Percentiles rank a stretch among this genome's conserved stretches.
These are phyloP conservation scores for Aspergillus felis DNA, from an alignment of 2,329 filamentous ascomycete genomes.

Conservation along the genomic window DNA sequence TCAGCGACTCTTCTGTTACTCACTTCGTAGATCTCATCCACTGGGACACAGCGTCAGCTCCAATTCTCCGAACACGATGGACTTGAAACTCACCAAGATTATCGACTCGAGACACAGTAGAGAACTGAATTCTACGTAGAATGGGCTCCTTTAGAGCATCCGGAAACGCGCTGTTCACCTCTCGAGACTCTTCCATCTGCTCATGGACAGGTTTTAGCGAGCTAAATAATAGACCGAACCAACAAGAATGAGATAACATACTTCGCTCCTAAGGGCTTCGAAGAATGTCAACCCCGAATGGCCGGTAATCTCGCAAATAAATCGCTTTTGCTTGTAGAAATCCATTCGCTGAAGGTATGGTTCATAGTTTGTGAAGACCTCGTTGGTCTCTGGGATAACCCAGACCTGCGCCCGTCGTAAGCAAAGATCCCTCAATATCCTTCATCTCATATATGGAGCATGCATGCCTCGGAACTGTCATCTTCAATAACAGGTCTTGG, in stretches of 20 bases:
- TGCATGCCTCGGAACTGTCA: slow-evolving; percentile 74
- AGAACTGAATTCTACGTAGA: slow-evolving; percentile 85
- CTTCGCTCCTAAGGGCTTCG: slow-evolving; percentile 86
- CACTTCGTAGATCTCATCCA: slow-evolving; percentile 51
- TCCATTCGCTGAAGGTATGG: slow-evolving; percentile 82
- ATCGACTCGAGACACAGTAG: slow-evolving; percentile 83
- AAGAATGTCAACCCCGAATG: slow-evolving; percentile 90
- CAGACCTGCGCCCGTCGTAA: slow-evolving; percentile 63
- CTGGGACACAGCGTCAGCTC: slow-evolving; percentile 20
- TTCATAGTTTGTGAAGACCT: slow-evolving; percentile 86
- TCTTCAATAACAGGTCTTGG: slow-evolving; percentile 68
- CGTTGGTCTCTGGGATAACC: slow-evolving; percentile 84
- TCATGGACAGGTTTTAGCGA: slow-evolving; percentile 3
- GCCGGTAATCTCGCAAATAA: slow-evolving; percentile 94
- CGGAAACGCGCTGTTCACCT: slow-evolving; percentile 88
- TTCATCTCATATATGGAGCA: slow-evolving; percentile 5
- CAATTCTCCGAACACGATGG: slow-evolving; percentile 18
- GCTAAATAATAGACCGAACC: not conserved
- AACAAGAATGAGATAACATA: slow-evolving; percentile 44
- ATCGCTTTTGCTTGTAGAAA: slow-evolving; percentile 88
- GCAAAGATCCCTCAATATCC: slow-evolving; percentile 1
- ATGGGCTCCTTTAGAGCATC: slow-evolving; percentile 88
- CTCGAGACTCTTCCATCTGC: slow-evolving; percentile 72
- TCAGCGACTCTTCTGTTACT: slow-evolving; percentile 10
- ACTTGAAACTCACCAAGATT: slow-evolving; percentile 56